phyloP scores from a whole-genome alignment of 768 basidiomycete genomes.

The Hypholoma sublateritium region DNA sequence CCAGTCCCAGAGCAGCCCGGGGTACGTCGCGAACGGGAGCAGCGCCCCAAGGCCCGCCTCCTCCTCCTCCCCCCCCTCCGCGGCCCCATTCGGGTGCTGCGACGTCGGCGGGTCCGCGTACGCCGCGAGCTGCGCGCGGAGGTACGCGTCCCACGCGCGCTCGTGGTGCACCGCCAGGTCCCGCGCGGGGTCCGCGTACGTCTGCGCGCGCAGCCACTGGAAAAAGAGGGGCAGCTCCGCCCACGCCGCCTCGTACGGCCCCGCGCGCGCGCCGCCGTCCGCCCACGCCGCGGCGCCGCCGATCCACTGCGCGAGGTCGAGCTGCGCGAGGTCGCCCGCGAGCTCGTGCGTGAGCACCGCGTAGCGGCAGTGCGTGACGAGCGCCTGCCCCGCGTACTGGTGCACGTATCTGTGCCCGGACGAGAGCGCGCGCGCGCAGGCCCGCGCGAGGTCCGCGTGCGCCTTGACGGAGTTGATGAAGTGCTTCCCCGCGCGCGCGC shows the following conservation, averaged over 20 bases:
- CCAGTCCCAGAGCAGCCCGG: constrained; percentile 24
- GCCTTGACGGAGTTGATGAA: constrained; percentile 28
- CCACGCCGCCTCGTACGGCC: not conserved
- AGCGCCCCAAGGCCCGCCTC: constrained; percentile 17
- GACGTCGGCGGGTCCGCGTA: constrained; percentile 15
- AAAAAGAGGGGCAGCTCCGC: constrained; percentile 21
- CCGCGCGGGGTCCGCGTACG: constrained; percentile 23
- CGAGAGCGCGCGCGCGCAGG: constrained; percentile 21
- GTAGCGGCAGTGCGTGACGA: constrained; percentile 25
- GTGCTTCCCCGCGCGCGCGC: constrained; percentile 22
- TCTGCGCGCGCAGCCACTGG: constrained; percentile 21
- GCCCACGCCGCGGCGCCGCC: constrained; percentile 13
- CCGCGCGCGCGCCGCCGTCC: not conserved
- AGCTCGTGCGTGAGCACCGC: constrained; percentile 27
- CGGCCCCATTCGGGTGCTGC: too few relatives aligned
- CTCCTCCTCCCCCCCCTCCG: too few relatives aligned
- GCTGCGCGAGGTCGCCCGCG: constrained; percentile 18
- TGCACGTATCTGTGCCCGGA: constrained; percentile 25
- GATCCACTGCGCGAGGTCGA: constrained; percentile 21
- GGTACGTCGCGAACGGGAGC: constrained; percentile 23
- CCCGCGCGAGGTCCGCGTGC: constrained; percentile 26
- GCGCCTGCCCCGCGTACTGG: constrained; percentile 26
- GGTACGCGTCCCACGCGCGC: constrained; percentile 20
- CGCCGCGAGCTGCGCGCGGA: constrained; percentile 11
- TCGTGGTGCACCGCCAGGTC: constrained; percentile 21